A percentile compares a stretch with the other conserved stretches of the same genome.
Evolutionary conservation across 495 filamentous ascomycete genomes (phyloP).

Genomic region (Penicillium taxi): DNA sequence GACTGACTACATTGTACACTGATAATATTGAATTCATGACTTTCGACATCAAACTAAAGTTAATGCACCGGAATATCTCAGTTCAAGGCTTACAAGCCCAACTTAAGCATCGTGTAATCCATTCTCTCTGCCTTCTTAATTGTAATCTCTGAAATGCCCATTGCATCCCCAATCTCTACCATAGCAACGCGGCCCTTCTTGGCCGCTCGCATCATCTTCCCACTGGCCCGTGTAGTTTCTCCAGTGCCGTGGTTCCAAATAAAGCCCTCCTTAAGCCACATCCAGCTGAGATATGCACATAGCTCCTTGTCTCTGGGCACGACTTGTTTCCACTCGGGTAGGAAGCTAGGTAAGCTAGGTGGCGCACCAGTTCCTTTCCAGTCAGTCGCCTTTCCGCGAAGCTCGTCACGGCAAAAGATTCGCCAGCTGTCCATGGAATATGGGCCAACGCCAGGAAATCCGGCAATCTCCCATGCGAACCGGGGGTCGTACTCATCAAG

Average conservation of each 20-base stretch:
- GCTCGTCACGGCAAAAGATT: conserved; percentile 80
- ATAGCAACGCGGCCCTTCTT: conserved; percentile 51
- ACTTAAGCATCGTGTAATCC: conserved; percentile 14
- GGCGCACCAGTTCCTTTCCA: conserved; percentile 47
- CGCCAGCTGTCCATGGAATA: conserved; percentile 92
- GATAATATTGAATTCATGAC: too few relatives aligned
- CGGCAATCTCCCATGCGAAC: conserved; percentile 75
- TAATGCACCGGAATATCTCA: background rate
- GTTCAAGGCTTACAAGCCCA: too few relatives aligned
- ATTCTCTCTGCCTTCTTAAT: too few relatives aligned
- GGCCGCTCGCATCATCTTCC: conserved; percentile 51
- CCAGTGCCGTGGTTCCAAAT: conserved; percentile 72
- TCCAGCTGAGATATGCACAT: conserved; percentile 77
- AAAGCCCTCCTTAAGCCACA: conserved; percentile 84
- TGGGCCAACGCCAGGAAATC: conserved; percentile 71
- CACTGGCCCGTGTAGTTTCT: conserved; percentile 46
- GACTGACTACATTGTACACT: too few relatives aligned
- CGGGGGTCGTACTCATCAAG: conserved; percentile 34
- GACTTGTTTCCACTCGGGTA: conserved; percentile 81
- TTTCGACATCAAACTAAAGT: background rate
- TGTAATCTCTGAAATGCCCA: conserved; percentile 37
- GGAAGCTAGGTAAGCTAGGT: conserved; percentile 22
- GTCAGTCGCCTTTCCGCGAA: conserved; percentile 53
- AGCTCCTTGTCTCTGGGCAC: conserved; percentile 83
- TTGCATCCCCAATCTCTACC: conserved; percentile 50